These are phyloP conservation scores for Nicotiana obtusifolia DNA, from an alignment of 257 asterid genomes.

Conservation along the genomic window DNA sequence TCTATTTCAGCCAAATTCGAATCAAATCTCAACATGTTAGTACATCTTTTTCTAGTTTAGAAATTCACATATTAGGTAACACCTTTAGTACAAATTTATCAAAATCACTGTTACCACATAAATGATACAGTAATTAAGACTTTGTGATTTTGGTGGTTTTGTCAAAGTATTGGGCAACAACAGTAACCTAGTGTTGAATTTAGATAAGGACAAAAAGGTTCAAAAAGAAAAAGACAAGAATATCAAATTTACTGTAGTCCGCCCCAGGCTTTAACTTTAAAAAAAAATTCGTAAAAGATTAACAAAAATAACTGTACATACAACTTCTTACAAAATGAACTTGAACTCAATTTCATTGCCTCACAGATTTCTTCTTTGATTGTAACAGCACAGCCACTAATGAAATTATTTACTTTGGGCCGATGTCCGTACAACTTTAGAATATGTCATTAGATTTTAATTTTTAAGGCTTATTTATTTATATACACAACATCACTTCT, in stretches of 20 bases:
- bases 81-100: background rate
- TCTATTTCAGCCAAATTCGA: background rate
- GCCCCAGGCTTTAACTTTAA: background rate
- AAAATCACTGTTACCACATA: background rate
- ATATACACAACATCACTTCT: too few relatives aligned
- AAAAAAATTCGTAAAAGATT: too few relatives aligned
- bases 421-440: too few relatives aligned
- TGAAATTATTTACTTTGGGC: too few relatives aligned
- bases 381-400: too few relatives aligned
- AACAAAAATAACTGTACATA: too few relatives aligned
- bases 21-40: background rate
- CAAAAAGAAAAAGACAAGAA: background rate
- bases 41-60: background rate
- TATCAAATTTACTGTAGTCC: background rate
- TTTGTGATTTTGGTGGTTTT: background rate
- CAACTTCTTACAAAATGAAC: too few relatives aligned
- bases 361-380: too few relatives aligned
- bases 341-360: too few relatives aligned
- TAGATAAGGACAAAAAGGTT: background rate
- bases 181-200: slow-evolving; percentile 8
- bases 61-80: background rate
- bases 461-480: too few relatives aligned
- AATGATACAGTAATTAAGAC: background rate
- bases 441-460: too few relatives aligned
- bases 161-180: background rate